A percentile compares a stretch with the other conserved stretches of the same genome.
These are phyloP conservation scores for Chimonanthus salicifolius DNA, from an alignment of 164 flowering plant species.

Conservation along the genomic window DNA sequence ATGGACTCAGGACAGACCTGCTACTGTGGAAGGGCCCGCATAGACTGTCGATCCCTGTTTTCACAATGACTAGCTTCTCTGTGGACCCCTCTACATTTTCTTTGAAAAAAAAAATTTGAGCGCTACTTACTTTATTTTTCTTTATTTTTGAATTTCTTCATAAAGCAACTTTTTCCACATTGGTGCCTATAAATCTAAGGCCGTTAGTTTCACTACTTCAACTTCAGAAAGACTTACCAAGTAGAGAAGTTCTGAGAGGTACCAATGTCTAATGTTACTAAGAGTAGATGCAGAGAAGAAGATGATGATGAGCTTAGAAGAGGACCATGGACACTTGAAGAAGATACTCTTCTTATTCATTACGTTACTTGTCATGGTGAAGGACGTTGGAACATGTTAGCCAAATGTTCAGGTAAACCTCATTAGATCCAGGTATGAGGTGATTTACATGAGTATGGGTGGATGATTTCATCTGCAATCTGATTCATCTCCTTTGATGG, in stretches of 20 bases:
- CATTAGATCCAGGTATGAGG: background rate
- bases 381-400: conserved; percentile 77
- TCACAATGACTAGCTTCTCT: background rate
- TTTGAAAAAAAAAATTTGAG: background rate
- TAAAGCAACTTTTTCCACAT: background rate
- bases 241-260: conserved; percentile 4
- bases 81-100: background rate
- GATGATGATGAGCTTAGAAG: conserved; percentile 59
- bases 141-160: background rate
- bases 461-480: background rate
- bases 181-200: conserved; percentile 16
- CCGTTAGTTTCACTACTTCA: conserved; percentile 14
- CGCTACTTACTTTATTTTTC: background rate
- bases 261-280: conserved; percentile 20
- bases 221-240: conserved; percentile 4
- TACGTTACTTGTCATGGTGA: conserved; percentile 61
- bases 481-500: background rate
- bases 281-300: conserved; percentile 12
- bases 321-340: conserved; percentile 94
- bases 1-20: background rate
- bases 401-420: conserved; percentile 50
- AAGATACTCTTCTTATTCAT: conserved; percentile 56
- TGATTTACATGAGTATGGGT: background rate
- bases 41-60: background rate
- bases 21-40: background rate